Evolutionary conservation across 1,284 basidiomycete genomes (phyloP), one percentile per base, ranked within the genome.

Genomic region (Retiboletus flavoniger): DNA sequence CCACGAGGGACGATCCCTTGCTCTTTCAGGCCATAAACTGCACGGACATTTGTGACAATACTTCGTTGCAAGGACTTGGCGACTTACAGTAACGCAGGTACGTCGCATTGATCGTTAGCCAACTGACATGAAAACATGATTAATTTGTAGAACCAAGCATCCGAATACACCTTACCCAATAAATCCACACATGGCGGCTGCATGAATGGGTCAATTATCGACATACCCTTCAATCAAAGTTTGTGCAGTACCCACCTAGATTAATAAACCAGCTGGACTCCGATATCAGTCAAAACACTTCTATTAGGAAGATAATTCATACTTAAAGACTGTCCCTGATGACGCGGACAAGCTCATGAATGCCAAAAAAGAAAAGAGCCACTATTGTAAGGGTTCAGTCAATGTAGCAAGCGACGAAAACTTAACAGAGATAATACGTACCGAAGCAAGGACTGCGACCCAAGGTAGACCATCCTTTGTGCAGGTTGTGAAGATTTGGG

Each of bases 401-500:
- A 19, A 29, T 17, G n/a, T 3, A 28, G 41, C 10, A 21, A 36
- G 4, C 13, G 6, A 38, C n/a, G 31, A 21, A 19, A 8, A 39
- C 16, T 17, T 1, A 3, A 14, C 1, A 47, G 34, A 16, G 11
- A 50, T 32, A 4, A 47, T 28, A 49, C 52, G 39, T 26, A 60
- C 58, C 24, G 47, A 47, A 46, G 16, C 45, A 29, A 46, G 39
- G 6, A 54, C 43, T 31, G 58, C 55, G 16, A 53, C 26, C 38
- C 48, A 51, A 13, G 61, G 50, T 31, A 57, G 4, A 66, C 80
- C 65, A 46, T 29, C 16, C 36, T 51, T 48, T 5, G 89, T 93
- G 71, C 89, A 91, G 50, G 80, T 78, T 3, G 79, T 60, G 60
- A 90, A 75, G 59, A 84, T 69, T 56, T 41, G 42, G 11, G 88